A percentile compares a stretch with the other conserved stretches of the same genome.
Evolutionary conservation across 2,329 filamentous ascomycete species (phyloP).

Genomic region (Monilinia aucupariae): DNA sequence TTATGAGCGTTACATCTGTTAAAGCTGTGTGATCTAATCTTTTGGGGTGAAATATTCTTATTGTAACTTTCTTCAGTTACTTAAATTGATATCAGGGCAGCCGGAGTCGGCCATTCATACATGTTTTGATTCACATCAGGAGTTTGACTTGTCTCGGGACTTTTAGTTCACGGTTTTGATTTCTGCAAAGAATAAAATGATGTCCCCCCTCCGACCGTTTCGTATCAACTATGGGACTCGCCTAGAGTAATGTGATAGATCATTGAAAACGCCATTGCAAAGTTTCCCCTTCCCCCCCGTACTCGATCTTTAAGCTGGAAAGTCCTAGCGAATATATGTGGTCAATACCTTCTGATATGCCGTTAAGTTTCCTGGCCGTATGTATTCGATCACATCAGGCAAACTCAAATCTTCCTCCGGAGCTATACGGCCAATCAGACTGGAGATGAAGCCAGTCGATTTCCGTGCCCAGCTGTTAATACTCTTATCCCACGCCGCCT

Average conservation of each 20-base stretch:
- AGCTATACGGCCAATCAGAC: background rate
- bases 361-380: background rate
- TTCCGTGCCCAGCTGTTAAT: background rate
- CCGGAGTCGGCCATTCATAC: background rate
- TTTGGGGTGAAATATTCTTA: background rate
- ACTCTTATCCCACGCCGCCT: background rate
- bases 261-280: background rate
- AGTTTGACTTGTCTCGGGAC: background rate
- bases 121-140: background rate
- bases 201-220: background rate
- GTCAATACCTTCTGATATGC: background rate
- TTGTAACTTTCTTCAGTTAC: background rate
- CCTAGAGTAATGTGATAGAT: background rate
- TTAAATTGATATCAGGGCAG: background rate
- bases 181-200: background rate
- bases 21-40: background rate
- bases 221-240: background rate
- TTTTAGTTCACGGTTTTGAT: background rate
- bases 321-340: background rate
- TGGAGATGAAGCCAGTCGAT: background rate
- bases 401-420: too few relatives aligned
- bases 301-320: background rate
- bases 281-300: background rate
- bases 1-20: background rate
- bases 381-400: background rate